Conservation (phyloP, 352 stramenopile genomes). For the Hyaloperonospora brassicae region DNA sequence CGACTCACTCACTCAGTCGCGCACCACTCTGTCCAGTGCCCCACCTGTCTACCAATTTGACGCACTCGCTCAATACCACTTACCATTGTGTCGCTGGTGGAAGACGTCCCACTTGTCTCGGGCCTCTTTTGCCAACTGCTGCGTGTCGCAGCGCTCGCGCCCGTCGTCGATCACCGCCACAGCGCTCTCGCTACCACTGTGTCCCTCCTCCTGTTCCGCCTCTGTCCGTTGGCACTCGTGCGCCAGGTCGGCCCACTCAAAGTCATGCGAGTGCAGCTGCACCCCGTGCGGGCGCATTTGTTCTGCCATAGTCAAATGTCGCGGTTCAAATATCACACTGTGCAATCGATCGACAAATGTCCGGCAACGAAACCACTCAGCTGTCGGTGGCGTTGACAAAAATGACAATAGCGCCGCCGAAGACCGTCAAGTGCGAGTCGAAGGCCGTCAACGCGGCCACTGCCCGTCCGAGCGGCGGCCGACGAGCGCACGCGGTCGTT, state of each 20-base stretch:
- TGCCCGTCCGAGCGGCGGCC: conserved; percentile 1
- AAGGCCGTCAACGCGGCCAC: too few species aligned
- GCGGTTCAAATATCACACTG: too few species aligned
- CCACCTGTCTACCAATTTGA: too few species aligned
- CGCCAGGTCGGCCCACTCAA: conserved; percentile 67
- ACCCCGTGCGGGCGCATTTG: conserved; percentile 25
- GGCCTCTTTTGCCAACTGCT: conserved; percentile 41
- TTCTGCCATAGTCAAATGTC: neutral
- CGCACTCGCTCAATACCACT: conserved; percentile 1
- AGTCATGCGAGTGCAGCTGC: conserved; percentile 69
- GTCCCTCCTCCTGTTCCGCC: conserved; percentile 10
- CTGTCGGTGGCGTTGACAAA: too few species aligned
- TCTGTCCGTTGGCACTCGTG: conserved; percentile 33
- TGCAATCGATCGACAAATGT: too few species aligned
- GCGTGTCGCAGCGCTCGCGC: conserved; percentile 6
- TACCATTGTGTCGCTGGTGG: conserved; percentile 70
- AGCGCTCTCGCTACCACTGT: neutral
- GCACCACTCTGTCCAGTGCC: too few species aligned
- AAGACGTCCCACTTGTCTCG: conserved; percentile 74
- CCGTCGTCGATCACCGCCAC: conserved; percentile 6
- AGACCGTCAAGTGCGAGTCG: too few species aligned
- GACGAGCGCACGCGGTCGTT: conserved; percentile 35
- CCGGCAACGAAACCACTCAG: too few species aligned
- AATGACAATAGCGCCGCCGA: too few species aligned
- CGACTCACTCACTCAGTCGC: too few species aligned